Percentiles rank a stretch among this genome's conserved stretches.
Evolutionary conservation across 345 rosid genomes (phyloP).

Genomic region (Eucalyptus melliodora): DNA sequence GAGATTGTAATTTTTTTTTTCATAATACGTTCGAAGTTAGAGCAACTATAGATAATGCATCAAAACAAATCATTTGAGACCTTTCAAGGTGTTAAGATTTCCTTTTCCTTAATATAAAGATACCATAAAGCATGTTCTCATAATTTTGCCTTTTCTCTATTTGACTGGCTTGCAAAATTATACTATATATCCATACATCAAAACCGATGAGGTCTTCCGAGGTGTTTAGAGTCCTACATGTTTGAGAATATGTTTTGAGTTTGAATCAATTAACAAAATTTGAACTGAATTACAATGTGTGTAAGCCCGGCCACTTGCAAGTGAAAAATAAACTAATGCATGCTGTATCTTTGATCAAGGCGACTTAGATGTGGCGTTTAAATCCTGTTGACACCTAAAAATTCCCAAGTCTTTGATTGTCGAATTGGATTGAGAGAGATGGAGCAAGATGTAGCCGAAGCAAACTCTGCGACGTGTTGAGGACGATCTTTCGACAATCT

Average conservation of each 20-base stretch:
- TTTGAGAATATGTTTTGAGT: background rate
- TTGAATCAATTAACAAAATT: background rate
- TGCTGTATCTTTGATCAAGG: background rate
- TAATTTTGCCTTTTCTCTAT: background rate
- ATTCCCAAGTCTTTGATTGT: background rate
- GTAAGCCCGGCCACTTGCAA: background rate
- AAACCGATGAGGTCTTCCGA: background rate
- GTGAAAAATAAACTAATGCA: background rate
- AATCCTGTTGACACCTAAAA: background rate
- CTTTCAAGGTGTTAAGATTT: background rate
- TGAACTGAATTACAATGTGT: background rate
- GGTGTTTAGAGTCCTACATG: background rate
- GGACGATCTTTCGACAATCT: background rate
- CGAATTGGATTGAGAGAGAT: background rate
- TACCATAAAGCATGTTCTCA: background rate
- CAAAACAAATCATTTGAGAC: background rate
- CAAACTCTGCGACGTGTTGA: background rate
- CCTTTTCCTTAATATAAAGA: background rate
- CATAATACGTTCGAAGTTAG: background rate
- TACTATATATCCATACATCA: background rate
- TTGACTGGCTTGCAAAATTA: background rate
- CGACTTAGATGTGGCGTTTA: background rate
- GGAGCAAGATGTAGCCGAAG: background rate
- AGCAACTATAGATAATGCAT: background rate
- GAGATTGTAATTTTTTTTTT: background rate